Percentiles rank a stretch among this genome's conserved stretches.
Evolutionary conservation across 495 filamentous ascomycete genomes (phyloP).

Genomic region (Lepidopterella palustris): DNA sequence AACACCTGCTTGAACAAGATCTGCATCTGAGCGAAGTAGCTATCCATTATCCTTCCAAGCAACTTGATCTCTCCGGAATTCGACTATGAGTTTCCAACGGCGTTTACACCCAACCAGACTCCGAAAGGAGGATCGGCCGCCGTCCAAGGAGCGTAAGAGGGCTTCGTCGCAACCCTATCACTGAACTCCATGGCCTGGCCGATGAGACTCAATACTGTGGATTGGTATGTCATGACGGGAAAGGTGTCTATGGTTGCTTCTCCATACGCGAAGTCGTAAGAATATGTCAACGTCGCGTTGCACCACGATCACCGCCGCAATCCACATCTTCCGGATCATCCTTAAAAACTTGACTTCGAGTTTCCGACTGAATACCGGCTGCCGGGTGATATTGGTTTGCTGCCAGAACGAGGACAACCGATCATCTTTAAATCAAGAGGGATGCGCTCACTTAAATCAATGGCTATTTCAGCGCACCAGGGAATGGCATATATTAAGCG

Average conservation of each 20-base stretch:
- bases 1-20: conserved; percentile 21
- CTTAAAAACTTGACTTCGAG: too few species aligned
- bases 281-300: conserved; percentile 6
- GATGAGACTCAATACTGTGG: conserved; percentile 20
- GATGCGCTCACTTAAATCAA: too few species aligned
- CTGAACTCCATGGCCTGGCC: conserved; percentile 24
- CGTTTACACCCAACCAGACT: conserved; percentile 27
- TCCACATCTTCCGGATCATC: too few species aligned
- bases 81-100: conserved; percentile 16
- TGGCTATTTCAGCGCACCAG: too few species aligned
- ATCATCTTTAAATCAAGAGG: too few species aligned
- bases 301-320: conserved; percentile 11
- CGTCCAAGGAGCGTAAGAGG: conserved; percentile 20
- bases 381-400: too few species aligned
- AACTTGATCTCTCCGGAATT: conserved; percentile 3
- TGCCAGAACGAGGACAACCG: too few species aligned
- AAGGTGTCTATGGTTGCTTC: conserved; percentile 21
- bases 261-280: conserved; percentile 27
- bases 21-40: conserved; percentile 18
- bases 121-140: conserved; percentile 10
- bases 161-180: conserved; percentile 11
- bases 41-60: conserved; percentile 10
- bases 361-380: too few species aligned
- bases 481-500: neutral
- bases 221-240: conserved; percentile 8